A percentile compares a stretch with the other conserved stretches of the same genome.
These are phyloP conservation scores for Suhomyces yuchorum DNA, from an alignment of 1,139 yeast species.

Conservation along the genomic window DNA sequence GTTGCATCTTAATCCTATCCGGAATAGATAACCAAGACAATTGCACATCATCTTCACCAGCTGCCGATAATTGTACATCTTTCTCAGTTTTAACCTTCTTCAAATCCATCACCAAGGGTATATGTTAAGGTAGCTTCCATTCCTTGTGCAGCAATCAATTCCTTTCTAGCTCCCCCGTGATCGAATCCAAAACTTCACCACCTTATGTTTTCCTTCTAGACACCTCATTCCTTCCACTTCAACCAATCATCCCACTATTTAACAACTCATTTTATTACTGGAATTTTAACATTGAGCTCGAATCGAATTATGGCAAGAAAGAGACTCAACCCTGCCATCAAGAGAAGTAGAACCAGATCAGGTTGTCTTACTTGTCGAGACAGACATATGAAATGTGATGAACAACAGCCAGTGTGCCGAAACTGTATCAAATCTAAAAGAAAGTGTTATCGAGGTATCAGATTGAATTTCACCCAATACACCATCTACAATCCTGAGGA, in stretches of 20 bases:
- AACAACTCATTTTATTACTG: neutral
- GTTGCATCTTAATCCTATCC: slow-evolving; percentile 2
- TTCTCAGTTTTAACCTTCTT: neutral
- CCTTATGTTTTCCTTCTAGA: slow-evolving; percentile 1
- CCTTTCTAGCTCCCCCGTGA: neutral
- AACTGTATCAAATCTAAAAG: slow-evolving; percentile 47
- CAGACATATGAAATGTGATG: slow-evolving; percentile 53
- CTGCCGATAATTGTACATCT: neutral
- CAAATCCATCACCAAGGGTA: neutral
- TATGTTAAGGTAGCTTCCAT: neutral
- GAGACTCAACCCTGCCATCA: slow-evolving; percentile 24
- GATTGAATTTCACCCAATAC: slow-evolving; percentile 49
- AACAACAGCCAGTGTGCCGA: slow-evolving; percentile 48
- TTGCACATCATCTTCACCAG: neutral
- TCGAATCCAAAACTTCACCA: neutral
- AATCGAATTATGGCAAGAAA: slow-evolving; percentile 20
- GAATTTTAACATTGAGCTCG: neutral
- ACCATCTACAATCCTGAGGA: slow-evolving; percentile 42
- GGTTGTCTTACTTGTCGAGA: slow-evolving; percentile 53
- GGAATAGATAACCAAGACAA: neutral
- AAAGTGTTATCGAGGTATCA: slow-evolving; percentile 47
- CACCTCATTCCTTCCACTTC: neutral
- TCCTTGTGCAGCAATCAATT: neutral
- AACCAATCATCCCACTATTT: neutral
- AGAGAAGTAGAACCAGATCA: slow-evolving; percentile 41